Conservation (phyloP, 345 rosid genomes). For the Durio zibethinus region DNA sequence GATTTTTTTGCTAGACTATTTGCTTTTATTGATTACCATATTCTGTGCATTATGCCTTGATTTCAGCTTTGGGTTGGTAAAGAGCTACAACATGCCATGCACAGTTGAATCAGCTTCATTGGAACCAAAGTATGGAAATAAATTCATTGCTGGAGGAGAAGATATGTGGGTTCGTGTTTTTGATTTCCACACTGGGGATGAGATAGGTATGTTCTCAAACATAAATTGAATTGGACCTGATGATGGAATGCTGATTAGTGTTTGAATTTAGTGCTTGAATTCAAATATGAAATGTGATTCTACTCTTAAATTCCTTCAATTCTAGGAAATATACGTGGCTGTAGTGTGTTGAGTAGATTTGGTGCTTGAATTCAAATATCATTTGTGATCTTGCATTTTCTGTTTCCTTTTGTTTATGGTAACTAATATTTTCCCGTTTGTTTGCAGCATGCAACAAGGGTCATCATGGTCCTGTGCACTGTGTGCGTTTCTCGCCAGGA, state of each 20-base stretch:
- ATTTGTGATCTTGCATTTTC: not conserved
- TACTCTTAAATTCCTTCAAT: not conserved
- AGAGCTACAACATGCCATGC: slow-evolving; percentile 90
- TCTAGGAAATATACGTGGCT: not conserved
- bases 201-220: slow-evolving; percentile 45
- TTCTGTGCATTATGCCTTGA: not conserved
- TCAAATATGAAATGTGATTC: not conserved
- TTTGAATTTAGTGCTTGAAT: not conserved
- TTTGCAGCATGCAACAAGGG: slow-evolving; percentile 91
- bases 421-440: not conserved
- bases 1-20: slow-evolving; percentile 3
- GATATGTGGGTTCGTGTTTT: slow-evolving; percentile 63
- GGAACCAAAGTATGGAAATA: slow-evolving; percentile 55
- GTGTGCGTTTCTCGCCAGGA: slow-evolving; percentile 88
- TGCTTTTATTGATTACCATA: slow-evolving; percentile 6
- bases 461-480: slow-evolving; percentile 98
- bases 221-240: not conserved
- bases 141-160: slow-evolving; percentile 62
- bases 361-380: not conserved
- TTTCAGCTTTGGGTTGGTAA: slow-evolving; percentile 73
- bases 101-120: slow-evolving; percentile 69
- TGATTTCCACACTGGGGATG: slow-evolving; percentile 72
- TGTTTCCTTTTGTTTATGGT: not conserved
- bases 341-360: not conserved
- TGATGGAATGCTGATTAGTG: not conserved